phyloP scores from a whole-genome alignment of 306 rosid species.

The Carpinus viminea region DNA sequence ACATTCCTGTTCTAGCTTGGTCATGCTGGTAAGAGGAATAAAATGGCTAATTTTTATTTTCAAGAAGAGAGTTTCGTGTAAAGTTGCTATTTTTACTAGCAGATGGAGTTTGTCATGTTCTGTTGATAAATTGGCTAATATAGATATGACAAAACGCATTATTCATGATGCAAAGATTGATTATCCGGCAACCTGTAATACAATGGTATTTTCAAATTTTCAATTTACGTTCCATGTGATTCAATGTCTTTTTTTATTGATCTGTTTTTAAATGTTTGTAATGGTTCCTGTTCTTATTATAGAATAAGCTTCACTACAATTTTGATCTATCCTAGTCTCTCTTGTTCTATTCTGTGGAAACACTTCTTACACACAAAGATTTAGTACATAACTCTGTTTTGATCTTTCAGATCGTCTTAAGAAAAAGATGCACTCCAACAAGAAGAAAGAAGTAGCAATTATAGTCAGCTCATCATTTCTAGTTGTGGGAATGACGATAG shows the following conservation, averaged over 20 bases:
- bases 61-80: slow-evolving; percentile 20
- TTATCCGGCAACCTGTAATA: too few species aligned
- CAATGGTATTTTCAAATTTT: too few species aligned
- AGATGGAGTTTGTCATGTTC: slow-evolving; percentile 88
- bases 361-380: too few species aligned
- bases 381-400: background rate
- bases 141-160: too few species aligned
- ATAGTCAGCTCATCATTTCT: background rate
- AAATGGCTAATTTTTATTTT: slow-evolving; percentile 3
- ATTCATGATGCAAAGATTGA: too few species aligned
- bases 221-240: too few species aligned
- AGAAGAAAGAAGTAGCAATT: background rate
- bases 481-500: background rate
- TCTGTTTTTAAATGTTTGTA: too few species aligned
- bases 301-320: too few species aligned
- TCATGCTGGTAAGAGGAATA: slow-evolving; percentile 62
- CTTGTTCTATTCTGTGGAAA: too few species aligned
- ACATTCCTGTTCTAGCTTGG: slow-evolving; percentile 4
- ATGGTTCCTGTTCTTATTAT: too few species aligned
- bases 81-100: slow-evolving; percentile 30
- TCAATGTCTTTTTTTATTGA: too few species aligned
- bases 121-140: slow-evolving; percentile 11
- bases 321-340: too few species aligned
- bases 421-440: background rate
- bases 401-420: background rate